Percentiles rank a stretch among this genome's conserved stretches.
Conservation (phyloP, 2,329 filamentous ascomycete species). For the Colletotrichum sansevieriae region DNA sequence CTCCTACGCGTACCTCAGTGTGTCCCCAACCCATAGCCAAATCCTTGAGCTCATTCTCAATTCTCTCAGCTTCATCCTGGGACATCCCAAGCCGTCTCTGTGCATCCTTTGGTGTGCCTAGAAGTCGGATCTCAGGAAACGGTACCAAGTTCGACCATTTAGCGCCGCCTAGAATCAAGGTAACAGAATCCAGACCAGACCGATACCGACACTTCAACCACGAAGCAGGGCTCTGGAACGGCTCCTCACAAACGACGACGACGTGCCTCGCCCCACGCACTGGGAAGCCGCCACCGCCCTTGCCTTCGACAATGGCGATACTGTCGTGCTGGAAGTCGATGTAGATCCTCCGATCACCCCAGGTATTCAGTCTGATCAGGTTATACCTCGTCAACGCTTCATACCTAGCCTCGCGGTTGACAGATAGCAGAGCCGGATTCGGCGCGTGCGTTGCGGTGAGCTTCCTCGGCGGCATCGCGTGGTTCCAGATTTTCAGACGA, state of each 20-base stretch:
- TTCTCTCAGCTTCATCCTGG: constrained; percentile 31
- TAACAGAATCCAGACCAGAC: constrained; percentile 27
- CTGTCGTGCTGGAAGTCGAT: constrained; percentile 27
- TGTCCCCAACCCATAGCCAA: constrained; percentile 35
- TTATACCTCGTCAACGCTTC: constrained; percentile 30
- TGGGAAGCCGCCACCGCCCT: constrained; percentile 37
- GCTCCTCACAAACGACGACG: constrained; percentile 36
- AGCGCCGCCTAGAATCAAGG: constrained; percentile 26
- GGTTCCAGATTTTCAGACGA: constrained; percentile 39
- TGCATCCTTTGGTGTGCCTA: constrained; percentile 16
- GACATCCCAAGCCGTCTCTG: constrained; percentile 18
- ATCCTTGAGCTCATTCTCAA: constrained; percentile 25
- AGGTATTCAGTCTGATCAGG: constrained; percentile 33
- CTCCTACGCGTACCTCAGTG: constrained; percentile 25
- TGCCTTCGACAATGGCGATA: constrained; percentile 36
- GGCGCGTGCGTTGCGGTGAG: constrained; percentile 36
- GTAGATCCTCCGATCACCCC: constrained; percentile 38
- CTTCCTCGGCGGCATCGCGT: constrained; percentile 27
- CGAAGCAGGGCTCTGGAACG: constrained; percentile 29
- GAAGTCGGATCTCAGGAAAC: constrained; percentile 22
- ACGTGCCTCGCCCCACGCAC: constrained; percentile 34
- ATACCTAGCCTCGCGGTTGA: constrained; percentile 33
- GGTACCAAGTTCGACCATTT: background rate
- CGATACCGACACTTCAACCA: constrained; percentile 39
- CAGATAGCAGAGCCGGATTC: constrained; percentile 27